Conservation (phyloP, 805 yeast species). For the Kodamaea kaohsiungensis region DNA sequence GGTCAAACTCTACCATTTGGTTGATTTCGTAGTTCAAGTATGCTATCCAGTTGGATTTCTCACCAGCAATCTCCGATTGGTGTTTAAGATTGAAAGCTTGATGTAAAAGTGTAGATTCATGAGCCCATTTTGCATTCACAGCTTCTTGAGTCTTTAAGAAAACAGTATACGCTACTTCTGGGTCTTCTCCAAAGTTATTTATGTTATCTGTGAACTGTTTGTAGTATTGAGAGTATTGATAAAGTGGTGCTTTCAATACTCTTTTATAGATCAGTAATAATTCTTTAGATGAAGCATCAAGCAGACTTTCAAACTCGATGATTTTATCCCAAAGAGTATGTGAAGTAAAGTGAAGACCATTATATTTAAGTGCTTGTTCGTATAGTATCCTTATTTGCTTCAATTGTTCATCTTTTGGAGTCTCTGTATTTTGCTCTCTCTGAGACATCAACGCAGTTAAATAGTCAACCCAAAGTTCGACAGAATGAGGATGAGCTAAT, state of each 20-base stretch:
- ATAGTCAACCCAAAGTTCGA: slow-evolving; percentile 73
- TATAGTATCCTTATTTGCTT: slow-evolving; percentile 47
- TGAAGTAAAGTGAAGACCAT: slow-evolving; percentile 75
- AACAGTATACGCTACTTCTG: slow-evolving; percentile 45
- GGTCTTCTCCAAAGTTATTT: slow-evolving; percentile 4
- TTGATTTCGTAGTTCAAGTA: slow-evolving; percentile 60
- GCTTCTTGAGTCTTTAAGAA: slow-evolving; percentile 49
- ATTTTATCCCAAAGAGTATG: slow-evolving; percentile 84
- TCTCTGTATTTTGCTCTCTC: neutral
- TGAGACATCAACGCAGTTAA: slow-evolving; percentile 49
- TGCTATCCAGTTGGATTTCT: slow-evolving; percentile 57
- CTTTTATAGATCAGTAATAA: slow-evolving; percentile 44
- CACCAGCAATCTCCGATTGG: slow-evolving; percentile 14
- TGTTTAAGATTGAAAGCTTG: slow-evolving; percentile 25
- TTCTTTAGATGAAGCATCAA: slow-evolving; percentile 31
- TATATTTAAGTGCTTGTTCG: slow-evolving; percentile 44
- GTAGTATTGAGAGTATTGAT: slow-evolving; percentile 82
- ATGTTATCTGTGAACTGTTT: slow-evolving; percentile 42
- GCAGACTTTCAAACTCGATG: slow-evolving; percentile 56
- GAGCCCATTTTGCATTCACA: slow-evolving; percentile 68
- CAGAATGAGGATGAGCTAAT: slow-evolving; percentile 52
- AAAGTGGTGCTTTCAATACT: slow-evolving; percentile 65
- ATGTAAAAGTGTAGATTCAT: slow-evolving; percentile 42
- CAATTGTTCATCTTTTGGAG: slow-evolving; percentile 18
- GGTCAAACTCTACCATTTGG: neutral